A percentile compares a stretch with the other conserved stretches of the same genome.
Conservation (phyloP, 1,284 basidiomycete genomes). For the Inonotus obliquus region DNA sequence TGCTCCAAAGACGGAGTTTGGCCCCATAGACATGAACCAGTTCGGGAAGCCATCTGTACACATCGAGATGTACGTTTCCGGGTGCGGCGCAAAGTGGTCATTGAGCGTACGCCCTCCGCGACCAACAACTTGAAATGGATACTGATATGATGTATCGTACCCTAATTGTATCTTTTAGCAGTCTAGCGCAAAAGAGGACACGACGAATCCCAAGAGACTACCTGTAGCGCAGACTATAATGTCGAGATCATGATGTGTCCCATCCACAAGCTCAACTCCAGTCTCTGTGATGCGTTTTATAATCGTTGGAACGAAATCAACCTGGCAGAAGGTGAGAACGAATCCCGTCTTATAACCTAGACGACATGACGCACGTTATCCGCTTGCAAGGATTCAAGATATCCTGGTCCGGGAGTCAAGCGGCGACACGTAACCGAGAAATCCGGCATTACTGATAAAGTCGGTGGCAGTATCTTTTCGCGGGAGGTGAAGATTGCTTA, state of each 20-base stretch:
- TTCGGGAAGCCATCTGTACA: slow-evolving; percentile 61
- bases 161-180: slow-evolving; percentile 27
- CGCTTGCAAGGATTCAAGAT: slow-evolving; percentile 55
- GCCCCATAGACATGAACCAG: slow-evolving; percentile 51
- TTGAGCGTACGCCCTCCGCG: slow-evolving; percentile 43
- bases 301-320: slow-evolving; percentile 46
- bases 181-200: background rate
- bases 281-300: slow-evolving; percentile 48
- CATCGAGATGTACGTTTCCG: slow-evolving; percentile 49
- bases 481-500: slow-evolving; percentile 25
- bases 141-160: slow-evolving; percentile 49
- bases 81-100: slow-evolving; percentile 47
- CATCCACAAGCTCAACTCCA: slow-evolving; percentile 55
- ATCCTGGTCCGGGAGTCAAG: slow-evolving; percentile 61
- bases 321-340: slow-evolving; percentile 29
- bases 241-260: slow-evolving; percentile 48
- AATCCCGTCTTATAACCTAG: background rate
- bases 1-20: slow-evolving; percentile 51
- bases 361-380: slow-evolving; percentile 42
- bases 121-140: slow-evolving; percentile 49
- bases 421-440: slow-evolving; percentile 57
- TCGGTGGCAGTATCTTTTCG: background rate
- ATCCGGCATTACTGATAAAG: slow-evolving; percentile 48
- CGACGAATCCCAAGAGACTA: slow-evolving; percentile 13
- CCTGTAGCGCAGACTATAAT: slow-evolving; percentile 57